Evolutionary conservation across 1,139 yeast genomes (phyloP).

Genomic region (Suhomyces chickasaworum): DNA sequence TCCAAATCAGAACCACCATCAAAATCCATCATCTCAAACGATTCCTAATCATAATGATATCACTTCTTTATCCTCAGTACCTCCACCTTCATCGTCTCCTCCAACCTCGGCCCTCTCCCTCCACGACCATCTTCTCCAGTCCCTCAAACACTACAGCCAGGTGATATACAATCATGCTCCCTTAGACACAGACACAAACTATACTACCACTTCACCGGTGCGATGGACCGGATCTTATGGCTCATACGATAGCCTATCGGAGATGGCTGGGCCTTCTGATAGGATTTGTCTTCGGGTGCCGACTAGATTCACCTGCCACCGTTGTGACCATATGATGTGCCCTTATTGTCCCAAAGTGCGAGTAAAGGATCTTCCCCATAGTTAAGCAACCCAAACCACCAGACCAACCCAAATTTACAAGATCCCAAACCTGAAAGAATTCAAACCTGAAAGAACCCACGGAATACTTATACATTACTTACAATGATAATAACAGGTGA

Average conservation of each 20-base stretch:
- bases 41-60: neutral
- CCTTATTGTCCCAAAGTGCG: constrained; percentile 53
- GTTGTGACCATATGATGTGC: constrained; percentile 57
- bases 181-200: constrained; percentile 2
- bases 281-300: constrained; percentile 21
- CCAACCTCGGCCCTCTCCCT: constrained; percentile 6
- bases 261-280: neutral
- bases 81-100: neutral
- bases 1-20: neutral
- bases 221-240: neutral
- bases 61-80: neutral
- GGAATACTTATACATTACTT: no score
- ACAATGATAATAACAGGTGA: no score
- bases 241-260: neutral
- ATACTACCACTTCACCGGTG: constrained; percentile 4
- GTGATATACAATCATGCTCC: constrained; percentile 22
- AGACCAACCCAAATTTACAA: no score
- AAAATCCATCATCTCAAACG: neutral
- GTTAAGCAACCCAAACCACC: neutral
- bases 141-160: constrained; percentile 34
- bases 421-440: no score
- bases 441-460: no score
- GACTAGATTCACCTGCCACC: constrained; percentile 45
- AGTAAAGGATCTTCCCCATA: constrained; percentile 34
- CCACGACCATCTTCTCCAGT: constrained; percentile 17